Evolutionary conservation across 495 filamentous ascomycete species (phyloP).

Genomic region (Hyaloscypha bicolor): DNA sequence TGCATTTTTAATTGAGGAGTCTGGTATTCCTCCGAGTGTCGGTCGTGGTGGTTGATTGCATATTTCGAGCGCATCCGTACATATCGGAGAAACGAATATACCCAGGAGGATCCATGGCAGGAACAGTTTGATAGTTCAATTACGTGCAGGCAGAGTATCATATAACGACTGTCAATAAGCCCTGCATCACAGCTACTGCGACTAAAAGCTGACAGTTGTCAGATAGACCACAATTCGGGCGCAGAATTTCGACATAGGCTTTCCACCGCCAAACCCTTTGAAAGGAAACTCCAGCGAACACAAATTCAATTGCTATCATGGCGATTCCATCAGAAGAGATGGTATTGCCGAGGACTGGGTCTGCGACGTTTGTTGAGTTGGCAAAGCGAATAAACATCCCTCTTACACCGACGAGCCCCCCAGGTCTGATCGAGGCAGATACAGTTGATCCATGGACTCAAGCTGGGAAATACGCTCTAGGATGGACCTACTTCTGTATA

Average conservation of each 20-base stretch:
- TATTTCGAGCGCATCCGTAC: conserved; percentile 12
- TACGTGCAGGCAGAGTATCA: not conserved
- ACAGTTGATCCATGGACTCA: conserved; percentile 77
- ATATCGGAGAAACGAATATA: conserved; percentile 6
- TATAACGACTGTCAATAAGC: not conserved
- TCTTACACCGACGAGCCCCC: conserved; percentile 66
- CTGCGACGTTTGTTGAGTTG: conserved; percentile 42
- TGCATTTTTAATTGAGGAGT: conserved; percentile 40
- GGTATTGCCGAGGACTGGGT: conserved; percentile 21
- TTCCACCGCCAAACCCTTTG: not conserved
- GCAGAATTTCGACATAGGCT: not conserved
- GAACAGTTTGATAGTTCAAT: conserved; percentile 7
- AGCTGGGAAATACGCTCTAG: conserved; percentile 85
- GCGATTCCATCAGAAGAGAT: conserved; percentile 17
- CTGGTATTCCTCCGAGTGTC: conserved; percentile 44
- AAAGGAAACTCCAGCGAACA: not conserved
- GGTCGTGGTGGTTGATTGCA: conserved; percentile 6
- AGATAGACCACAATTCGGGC: not conserved
- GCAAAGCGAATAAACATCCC: conserved; percentile 76
- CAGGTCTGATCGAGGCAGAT: conserved; percentile 70
- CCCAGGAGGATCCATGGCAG: conserved; percentile 15
- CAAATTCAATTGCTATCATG: conserved; percentile 17
- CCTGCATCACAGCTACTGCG: not conserved
- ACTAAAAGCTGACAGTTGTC: not conserved
- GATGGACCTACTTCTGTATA: conserved; percentile 84